Conservation (phyloP, 73 alveolate species). For the Tetrahymena thermophila region DNA sequence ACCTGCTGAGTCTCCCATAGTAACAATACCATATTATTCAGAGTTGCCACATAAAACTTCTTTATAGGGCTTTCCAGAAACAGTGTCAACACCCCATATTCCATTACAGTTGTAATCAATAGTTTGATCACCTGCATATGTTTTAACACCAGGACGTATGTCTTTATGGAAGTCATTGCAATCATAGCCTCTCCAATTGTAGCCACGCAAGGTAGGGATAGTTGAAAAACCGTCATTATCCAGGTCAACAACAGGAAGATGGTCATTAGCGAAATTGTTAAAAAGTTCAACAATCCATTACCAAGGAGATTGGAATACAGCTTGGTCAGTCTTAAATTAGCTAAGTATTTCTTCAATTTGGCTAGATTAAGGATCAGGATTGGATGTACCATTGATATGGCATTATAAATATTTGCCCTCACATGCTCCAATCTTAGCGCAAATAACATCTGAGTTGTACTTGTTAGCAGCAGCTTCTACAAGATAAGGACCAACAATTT, state of each 20-base stretch:
- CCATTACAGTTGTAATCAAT: constrained; percentile 10
- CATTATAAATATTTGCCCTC: not conserved
- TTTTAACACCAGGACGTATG: not conserved
- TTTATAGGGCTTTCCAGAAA: not conserved
- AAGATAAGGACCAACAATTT: not conserved
- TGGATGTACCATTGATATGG: not conserved
- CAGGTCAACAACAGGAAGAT: not conserved
- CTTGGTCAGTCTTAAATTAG: not conserved
- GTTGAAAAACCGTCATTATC: constrained; percentile 10
- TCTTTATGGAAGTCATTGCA: not conserved
- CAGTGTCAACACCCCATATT: constrained; percentile 2
- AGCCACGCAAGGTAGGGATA: not conserved
- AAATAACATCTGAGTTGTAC: not conserved
- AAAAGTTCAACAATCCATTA: not conserved
- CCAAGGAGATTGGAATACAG: constrained; percentile 12
- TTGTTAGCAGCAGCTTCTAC: not conserved
- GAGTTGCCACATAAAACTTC: not conserved
- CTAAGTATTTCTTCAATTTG: not conserved
- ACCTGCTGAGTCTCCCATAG: constrained; percentile 15
- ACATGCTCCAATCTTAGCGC: not conserved
- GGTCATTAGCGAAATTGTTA: not conserved
- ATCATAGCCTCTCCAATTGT: constrained; percentile 12
- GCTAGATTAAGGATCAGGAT: not conserved
- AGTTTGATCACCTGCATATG: not conserved
- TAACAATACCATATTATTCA: not conserved